Base-by-base conservation (phyloP, 192 early-diverging fungal species). In the Coemansia sp. region DNA sequence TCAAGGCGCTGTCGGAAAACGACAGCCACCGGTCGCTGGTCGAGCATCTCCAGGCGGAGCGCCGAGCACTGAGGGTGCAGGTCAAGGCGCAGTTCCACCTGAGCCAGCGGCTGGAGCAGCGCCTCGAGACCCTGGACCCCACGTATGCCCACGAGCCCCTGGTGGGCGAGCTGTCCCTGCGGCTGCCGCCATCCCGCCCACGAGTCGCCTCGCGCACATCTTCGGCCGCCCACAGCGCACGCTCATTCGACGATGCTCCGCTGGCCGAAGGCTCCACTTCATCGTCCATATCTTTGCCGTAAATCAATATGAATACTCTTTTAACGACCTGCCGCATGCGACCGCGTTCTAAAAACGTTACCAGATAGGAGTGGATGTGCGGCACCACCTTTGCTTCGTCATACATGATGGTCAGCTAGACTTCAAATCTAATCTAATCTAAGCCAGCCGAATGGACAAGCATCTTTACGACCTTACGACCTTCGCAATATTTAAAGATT, bases 1-100 rank as follows among this genome's bases (percentile, higher is more conserved):
- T 66, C 2, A 65, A 65, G 35, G 56, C 76, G n/a, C 35, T 79
- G 47, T 40, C 31, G 6, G 76, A 79, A 48, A 63, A 30, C 23
- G 66, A 79, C 42, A 42, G 50, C 16, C 65, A 79, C 53, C 58
- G 70, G 21, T 48, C 54, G 22, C 49, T 72, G 21, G 60, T 69
- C 9, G 59, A 49, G 10, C 76, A 79, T 29, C 23, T 79, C 22
- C 65, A 66, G 47, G 77, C 67, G 7, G 77, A 80, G 71, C 70
- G 77, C 33, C 38, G 48, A 11, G 65, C 66, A 0, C 47, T 80
- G 24, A 18, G 70, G 7, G 77, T 69, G 19, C 77, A 80, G 32
- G 66, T 80, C 51, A 62, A 58, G 22, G 77, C 77, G 14, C 77
- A 80, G 63, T 67, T 80, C 52, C 77, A 80, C 24, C 35, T 72